Base-by-base conservation (phyloP, 495 filamentous ascomycete species). In the Aspergillus campestris region DNA sequence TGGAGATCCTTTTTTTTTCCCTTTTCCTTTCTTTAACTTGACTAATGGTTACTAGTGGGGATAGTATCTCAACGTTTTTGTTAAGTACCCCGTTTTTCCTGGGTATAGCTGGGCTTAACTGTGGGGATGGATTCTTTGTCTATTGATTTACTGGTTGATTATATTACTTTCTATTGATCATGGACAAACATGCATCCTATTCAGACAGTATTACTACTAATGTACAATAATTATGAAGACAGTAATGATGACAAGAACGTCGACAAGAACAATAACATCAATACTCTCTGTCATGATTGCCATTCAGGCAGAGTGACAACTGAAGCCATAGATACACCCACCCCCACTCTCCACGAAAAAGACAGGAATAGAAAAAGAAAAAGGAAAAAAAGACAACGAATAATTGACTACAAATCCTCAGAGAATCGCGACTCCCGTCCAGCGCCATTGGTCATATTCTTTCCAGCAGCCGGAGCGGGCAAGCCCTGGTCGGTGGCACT, bases 401-500 rank as follows among this genome's bases (percentile, higher is more conserved):
- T 38, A 51, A 47, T 32, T 32, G 15, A 55, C 65, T 48, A 71
- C 40, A 78, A 45, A 53, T 73, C 68, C 42, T 78, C 74, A 5
- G 66, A 70, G 46, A 78, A 78, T 36, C 66, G 61, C 7, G 71
- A 75, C 45, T 74, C 72, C 6, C 74, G 61, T 10, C 50, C 60
- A 10, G 65, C 57, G 55, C 65, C 71, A 40, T 59, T 55, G 34
- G 58, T 65, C 10, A 41, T 30, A 48, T 53, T 47, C 46, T 67
- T 60, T 8, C 57, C 53, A 35, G 64, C 29, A 8, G 65, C 67
- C 1, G 74, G 73, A 8, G 58, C 63, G 34, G 61, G 58, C 29
- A 75, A 53, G 12, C 63, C 61, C 32, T 72, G 73, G n/a, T 71
- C 69, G 34, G 65, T 54, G 32, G 73, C 77, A 47, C 63, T 71